Evolutionary conservation across 2,329 filamentous ascomycete genomes (phyloP), one percentile per base, ranked within the genome.

Genomic region (Penicillium aurantiogriseum): DNA sequence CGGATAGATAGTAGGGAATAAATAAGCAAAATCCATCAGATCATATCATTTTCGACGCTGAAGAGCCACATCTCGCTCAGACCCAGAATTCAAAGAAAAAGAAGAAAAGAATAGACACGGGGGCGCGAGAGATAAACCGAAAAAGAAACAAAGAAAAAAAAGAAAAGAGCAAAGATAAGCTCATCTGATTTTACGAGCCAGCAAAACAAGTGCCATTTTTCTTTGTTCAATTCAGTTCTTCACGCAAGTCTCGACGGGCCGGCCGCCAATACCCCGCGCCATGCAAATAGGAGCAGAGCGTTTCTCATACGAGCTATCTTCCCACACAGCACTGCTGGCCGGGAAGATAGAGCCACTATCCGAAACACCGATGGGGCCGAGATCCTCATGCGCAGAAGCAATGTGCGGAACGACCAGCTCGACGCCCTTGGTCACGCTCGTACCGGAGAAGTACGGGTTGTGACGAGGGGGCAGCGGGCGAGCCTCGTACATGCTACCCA

Each of bases 371-470:
- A 65, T 49, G 5, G 60, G 53, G 4, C 61, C 55, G 31, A 48
- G 59, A 21, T 50, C 54, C 21, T 66, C 63, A 25, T 56, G 58
- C 6, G 54, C 59, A 11, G 59, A 57, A 3, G 53, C 51, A n/a
- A 76, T 62, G 43, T 76, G 75, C 25, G 76, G 76, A 15, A 77
- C 71, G 13, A 78, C 76, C 23, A 78, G 66, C 31, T 76, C 73
- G 9, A 76, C 67, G 11, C 74, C 71, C 61, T 74, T 74, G 29
- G 63, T 63, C 27, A 63, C 64, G 33, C 64, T 68, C 6, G 67
- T 66, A 47, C 66, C 65, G 13, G 70, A 69, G 61, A 74, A 77
- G 51, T 68, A 71, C 19, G 74, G 72, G 54, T 77, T 77, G 62
- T 74, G 73, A 8, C 76, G 72, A 5, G 76, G 74, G 13, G 74